phyloP scores from a whole-genome alignment of 1,284 basidiomycete species.

The Gomphus sp. region DNA sequence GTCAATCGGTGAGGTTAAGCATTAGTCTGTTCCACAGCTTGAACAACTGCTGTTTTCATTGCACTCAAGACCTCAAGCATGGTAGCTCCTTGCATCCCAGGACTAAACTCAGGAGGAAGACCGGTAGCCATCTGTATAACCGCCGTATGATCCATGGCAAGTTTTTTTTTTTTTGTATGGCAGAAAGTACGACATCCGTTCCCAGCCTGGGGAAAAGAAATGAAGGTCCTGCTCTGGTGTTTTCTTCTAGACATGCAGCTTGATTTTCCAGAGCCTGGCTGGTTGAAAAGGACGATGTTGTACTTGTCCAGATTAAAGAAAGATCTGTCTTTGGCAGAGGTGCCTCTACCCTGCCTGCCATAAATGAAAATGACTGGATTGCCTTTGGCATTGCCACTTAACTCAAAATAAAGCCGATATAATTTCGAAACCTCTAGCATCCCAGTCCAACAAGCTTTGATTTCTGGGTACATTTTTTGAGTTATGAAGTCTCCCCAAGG shows the following conservation, averaged over 20 bases:
- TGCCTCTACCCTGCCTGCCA: conserved; percentile 77
- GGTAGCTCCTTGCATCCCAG: too few species aligned
- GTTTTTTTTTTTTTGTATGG: conserved; percentile 44
- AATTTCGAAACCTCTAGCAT: conserved; percentile 65
- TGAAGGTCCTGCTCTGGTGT: conserved; percentile 79
- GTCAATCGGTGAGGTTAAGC: conserved; percentile 55
- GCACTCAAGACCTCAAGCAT: conserved; percentile 38
- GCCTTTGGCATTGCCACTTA: conserved; percentile 70
- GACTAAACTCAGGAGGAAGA: too few species aligned
- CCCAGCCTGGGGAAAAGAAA: conserved; percentile 80
- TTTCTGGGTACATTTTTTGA: conserved; percentile 43
- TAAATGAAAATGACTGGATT: conserved; percentile 79
- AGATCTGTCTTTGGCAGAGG: conserved; percentile 52
- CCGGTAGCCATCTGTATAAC: background rate
- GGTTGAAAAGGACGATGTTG: conserved; percentile 78
- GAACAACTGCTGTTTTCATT: conserved; percentile 62
- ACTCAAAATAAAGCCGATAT: conserved; percentile 74
- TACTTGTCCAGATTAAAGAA: conserved; percentile 83
- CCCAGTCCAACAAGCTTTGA: conserved; percentile 56
- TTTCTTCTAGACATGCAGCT: conserved; percentile 73
- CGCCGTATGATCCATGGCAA: conserved; percentile 42
- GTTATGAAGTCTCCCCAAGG: background rate
- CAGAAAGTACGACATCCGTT: conserved; percentile 69
- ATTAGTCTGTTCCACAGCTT: conserved; percentile 56
- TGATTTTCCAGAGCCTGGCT: conserved; percentile 81